A percentile compares a stretch with the other conserved stretches of the same genome.
Evolutionary conservation across 495 filamentous ascomycete genomes (phyloP).

Genomic region (Antarctomyces pellizariae): DNA sequence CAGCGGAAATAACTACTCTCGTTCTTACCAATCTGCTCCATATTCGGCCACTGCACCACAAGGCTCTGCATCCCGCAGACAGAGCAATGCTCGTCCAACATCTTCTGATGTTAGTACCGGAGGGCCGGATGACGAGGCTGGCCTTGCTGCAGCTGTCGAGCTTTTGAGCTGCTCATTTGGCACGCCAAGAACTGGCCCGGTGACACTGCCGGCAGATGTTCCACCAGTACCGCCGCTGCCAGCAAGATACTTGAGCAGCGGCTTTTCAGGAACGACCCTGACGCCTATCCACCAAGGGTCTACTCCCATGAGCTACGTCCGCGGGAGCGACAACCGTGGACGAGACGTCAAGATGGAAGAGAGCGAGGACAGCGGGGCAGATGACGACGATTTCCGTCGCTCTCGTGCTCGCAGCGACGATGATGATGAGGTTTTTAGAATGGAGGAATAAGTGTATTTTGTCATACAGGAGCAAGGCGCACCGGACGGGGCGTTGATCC

Average conservation of each 20-base stretch:
- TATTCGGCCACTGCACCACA: slow-evolving; percentile 25
- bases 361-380: slow-evolving; percentile 37
- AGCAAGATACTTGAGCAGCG: slow-evolving; percentile 30
- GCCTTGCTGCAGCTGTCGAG: slow-evolving; percentile 76
- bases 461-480: background rate
- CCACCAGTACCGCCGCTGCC: slow-evolving; percentile 76
- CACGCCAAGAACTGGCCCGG: slow-evolving; percentile 45
- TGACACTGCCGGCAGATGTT: slow-evolving; percentile 47
- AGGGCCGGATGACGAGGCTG: slow-evolving; percentile 47
- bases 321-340: slow-evolving; percentile 19
- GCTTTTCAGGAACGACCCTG: slow-evolving; percentile 13
- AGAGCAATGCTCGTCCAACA: slow-evolving; percentile 31
- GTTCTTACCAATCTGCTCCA: slow-evolving; percentile 62
- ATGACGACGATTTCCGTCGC: slow-evolving; percentile 54
- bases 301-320: slow-evolving; percentile 9
- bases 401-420: slow-evolving; percentile 49
- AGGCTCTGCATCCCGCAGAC: slow-evolving; percentile 24
- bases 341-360: slow-evolving; percentile 47
- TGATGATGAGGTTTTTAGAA: slow-evolving; percentile 87
- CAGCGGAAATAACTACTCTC: slow-evolving; percentile 48
- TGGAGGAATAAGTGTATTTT: slow-evolving; percentile 70
- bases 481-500: background rate
- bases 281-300: slow-evolving; percentile 12
- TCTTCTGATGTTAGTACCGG: slow-evolving; percentile 36
- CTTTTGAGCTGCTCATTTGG: slow-evolving; percentile 76